Evolutionary conservation across 2,329 filamentous ascomycete genomes (phyloP).

Genomic region (Cladobotryum mycophilum): DNA sequence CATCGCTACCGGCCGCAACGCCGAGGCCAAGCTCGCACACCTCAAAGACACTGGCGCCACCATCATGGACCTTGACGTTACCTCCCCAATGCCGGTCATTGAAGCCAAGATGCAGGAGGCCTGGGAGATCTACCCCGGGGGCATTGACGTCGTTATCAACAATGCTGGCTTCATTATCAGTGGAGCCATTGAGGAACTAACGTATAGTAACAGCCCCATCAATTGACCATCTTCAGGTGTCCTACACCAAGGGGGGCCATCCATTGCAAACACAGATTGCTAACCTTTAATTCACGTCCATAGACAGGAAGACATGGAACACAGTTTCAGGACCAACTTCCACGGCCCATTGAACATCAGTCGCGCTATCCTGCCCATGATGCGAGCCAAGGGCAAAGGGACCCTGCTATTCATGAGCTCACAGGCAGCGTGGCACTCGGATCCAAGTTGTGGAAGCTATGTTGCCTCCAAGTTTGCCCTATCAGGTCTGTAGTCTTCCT

Average conservation of each 20-base stretch:
- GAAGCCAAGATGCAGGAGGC: slow-evolving; percentile 13
- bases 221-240: neutral
- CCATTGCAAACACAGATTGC: neutral
- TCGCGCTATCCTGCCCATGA: slow-evolving; percentile 25
- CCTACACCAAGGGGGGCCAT: neutral
- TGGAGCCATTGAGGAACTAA: slow-evolving; percentile 21
- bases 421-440: slow-evolving; percentile 26
- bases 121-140: slow-evolving; percentile 16
- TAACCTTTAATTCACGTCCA: neutral
- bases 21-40: slow-evolving; percentile 26
- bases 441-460: slow-evolving; percentile 26
- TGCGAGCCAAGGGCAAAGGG: slow-evolving; percentile 24
- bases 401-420: slow-evolving; percentile 31
- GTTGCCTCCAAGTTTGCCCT: slow-evolving; percentile 27
- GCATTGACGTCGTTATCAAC: slow-evolving; percentile 33
- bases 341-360: slow-evolving; percentile 32
- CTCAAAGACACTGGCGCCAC: slow-evolving; percentile 21
- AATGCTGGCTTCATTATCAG: slow-evolving; percentile 30
- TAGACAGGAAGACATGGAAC: slow-evolving; percentile 21
- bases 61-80: slow-evolving; percentile 17
- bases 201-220: slow-evolving; percentile 7
- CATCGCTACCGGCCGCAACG: slow-evolving; percentile 35
- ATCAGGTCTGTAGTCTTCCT: slow-evolving; percentile 18
- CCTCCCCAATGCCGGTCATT: slow-evolving; percentile 1
- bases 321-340: slow-evolving; percentile 30